A percentile compares a stretch with the other conserved stretches of the same genome.
phyloP scores from a whole-genome alignment of 257 asterid species.

The Solanum pimpinellifolium region DNA sequence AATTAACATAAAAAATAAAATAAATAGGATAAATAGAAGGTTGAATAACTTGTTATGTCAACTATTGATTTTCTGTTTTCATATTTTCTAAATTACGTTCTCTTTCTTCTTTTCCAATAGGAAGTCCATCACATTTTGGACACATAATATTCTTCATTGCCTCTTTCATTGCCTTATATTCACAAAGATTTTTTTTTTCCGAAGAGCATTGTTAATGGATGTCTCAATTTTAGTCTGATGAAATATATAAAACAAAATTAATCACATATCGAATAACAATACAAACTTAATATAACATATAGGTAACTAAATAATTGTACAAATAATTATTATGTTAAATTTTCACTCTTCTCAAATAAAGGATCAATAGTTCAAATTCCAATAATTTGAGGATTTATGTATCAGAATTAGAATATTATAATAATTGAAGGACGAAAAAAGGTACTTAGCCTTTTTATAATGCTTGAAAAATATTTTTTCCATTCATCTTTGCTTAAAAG shows the following conservation, averaged over 20 bases:
- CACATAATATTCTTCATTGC: conserved; percentile 28
- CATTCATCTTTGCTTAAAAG: neutral
- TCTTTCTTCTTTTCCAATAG: conserved; percentile 27
- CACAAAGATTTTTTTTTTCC: conserved; percentile 33
- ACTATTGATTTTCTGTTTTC: conserved; percentile 33
- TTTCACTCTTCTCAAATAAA: neutral
- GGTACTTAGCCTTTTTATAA: neutral
- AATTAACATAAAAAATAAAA: too few species aligned
- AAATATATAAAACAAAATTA: neutral
- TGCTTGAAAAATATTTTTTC: neutral
- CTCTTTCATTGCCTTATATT: conserved; percentile 46
- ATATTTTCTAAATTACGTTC: conserved; percentile 16
- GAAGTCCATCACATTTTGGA: conserved; percentile 27
- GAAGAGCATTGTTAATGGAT: conserved; percentile 39
- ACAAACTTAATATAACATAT: too few species aligned
- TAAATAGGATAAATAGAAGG: neutral
- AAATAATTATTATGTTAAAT: too few species aligned
- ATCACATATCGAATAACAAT: neutral
- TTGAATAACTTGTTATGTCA: conserved; percentile 38
- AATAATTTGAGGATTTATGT: neutral
- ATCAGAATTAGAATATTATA: neutral
- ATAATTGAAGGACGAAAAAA: neutral
- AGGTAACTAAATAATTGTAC: neutral
- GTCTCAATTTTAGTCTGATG: conserved; percentile 40
- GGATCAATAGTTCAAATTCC: neutral